phyloP scores from a whole-genome alignment of 2,329 filamentous ascomycete species.

The Aspergillus sp. region DNA sequence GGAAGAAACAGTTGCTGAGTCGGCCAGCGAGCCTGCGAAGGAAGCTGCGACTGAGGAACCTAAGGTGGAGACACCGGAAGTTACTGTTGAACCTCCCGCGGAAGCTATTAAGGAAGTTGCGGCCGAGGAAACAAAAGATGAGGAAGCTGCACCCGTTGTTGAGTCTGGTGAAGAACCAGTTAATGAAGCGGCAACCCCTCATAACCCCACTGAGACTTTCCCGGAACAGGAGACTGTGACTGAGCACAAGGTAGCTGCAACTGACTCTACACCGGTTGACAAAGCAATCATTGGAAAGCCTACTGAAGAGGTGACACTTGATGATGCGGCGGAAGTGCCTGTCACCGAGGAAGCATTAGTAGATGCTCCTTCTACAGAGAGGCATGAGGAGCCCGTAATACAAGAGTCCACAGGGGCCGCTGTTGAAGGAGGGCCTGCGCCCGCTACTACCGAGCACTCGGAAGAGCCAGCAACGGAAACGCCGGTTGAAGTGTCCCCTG shows the following conservation, averaged over 20 bases:
- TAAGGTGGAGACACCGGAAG: conserved; percentile 6
- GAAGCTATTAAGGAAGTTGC: not conserved
- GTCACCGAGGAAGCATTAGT: not conserved
- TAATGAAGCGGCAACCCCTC: not conserved
- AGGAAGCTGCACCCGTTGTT: not conserved
- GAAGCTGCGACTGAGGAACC: conserved; percentile 13
- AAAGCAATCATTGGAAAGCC: conserved; percentile 3
- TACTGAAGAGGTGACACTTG: conserved; percentile 5
- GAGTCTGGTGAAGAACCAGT: not conserved
- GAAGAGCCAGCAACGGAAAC: conserved; percentile 3
- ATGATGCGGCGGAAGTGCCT: conserved; percentile 4
- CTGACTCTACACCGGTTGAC: not conserved
- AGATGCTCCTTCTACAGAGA: not conserved
- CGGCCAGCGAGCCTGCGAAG: conserved; percentile 2
- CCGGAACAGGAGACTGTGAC: not conserved
- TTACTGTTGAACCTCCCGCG: not conserved
- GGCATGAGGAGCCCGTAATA: not conserved
- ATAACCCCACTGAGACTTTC: not conserved
- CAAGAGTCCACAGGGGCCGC: not conserved
- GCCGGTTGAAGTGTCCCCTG: not conserved
- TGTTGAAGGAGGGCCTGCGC: not conserved
- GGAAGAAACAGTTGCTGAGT: not conserved
- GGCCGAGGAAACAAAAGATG: not conserved
- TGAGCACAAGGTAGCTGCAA: not conserved
- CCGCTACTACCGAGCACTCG: not conserved